These are phyloP conservation scores for Apiospora koreana DNA, from an alignment of 2,329 filamentous ascomycete genomes.

Conservation along the genomic window DNA sequence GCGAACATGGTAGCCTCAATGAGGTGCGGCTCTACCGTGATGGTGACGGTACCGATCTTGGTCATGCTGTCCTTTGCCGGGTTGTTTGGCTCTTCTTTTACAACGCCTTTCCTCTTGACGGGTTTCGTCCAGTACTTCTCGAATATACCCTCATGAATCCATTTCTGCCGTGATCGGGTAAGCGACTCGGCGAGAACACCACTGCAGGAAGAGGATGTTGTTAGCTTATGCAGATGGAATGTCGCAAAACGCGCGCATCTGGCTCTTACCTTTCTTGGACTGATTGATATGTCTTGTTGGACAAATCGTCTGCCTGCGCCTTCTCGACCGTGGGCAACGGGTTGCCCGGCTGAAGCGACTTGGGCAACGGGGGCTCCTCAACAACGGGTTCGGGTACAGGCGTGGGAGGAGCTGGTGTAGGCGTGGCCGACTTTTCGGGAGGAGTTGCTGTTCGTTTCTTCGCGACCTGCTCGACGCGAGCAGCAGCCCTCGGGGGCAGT, in stretches of 20 bases:
- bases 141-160: conserved; percentile 72
- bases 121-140: conserved; percentile 80
- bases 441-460: conserved; percentile 63
- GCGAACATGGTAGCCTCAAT: conserved; percentile 75
- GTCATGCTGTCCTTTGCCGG: conserved; percentile 71
- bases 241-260: neutral
- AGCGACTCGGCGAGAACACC: conserved; percentile 76
- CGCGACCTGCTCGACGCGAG: conserved; percentile 58
- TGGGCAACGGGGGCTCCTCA: conserved; percentile 53
- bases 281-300: conserved; percentile 69
- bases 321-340: conserved; percentile 71
- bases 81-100: conserved; percentile 65
- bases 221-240: conserved; percentile 20
- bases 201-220: conserved; percentile 42
- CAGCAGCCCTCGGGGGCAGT: conserved; percentile 62
- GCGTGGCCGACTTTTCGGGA: conserved; percentile 53
- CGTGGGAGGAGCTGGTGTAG: conserved; percentile 35
- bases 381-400: conserved; percentile 38
- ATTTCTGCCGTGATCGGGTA: conserved; percentile 70
- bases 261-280: conserved; percentile 66
- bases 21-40: conserved; percentile 78
- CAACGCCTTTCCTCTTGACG: conserved; percentile 64
- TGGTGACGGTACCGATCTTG: conserved; percentile 71
- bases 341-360: conserved; percentile 63
- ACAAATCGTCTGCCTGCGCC: conserved; percentile 64